Evolutionary conservation across 164 flowering plant species (phyloP).

Genomic region (Warburgia ugandensis): DNA sequence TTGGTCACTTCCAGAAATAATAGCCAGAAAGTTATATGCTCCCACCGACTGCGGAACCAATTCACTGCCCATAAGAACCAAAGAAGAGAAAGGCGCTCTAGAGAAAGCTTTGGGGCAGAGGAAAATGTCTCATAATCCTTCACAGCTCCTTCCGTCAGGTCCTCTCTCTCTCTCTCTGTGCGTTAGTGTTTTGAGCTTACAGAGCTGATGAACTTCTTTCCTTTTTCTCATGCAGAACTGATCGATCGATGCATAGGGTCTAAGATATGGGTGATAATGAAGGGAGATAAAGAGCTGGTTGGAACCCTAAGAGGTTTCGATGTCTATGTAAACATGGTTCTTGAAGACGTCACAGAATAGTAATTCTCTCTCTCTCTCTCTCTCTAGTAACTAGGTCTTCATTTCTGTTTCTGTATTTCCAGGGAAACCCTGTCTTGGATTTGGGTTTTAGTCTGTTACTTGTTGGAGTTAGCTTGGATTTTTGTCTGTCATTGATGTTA

Average conservation of each 20-base stretch:
- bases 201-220: not conserved
- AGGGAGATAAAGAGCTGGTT: conserved; percentile 98
- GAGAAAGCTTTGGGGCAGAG: not conserved
- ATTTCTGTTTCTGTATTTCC: too few species aligned
- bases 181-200: not conserved
- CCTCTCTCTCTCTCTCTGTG: not conserved
- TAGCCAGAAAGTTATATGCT: too few species aligned
- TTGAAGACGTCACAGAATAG: conserved; percentile 99
- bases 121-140: conserved; percentile 65
- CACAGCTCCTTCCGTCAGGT: conserved; percentile 73
- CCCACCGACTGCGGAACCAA: too few species aligned
- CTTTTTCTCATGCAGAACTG: conserved; percentile 43
- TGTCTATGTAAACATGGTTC: conserved; percentile 97
- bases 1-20: too few species aligned
- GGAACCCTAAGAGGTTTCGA: conserved; percentile 92
- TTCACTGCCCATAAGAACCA: too few species aligned
- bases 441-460: too few species aligned
- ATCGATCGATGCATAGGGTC: conserved; percentile 97
- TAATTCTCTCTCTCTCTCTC: conserved; percentile 17
- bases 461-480: too few species aligned
- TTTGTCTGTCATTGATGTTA: too few species aligned
- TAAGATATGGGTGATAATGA: conserved; percentile 98
- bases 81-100: not conserved
- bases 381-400: too few species aligned
- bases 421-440: too few species aligned